Percentiles rank a stretch among this genome's conserved stretches.
phyloP scores from a whole-genome alignment of 1,284 basidiomycete genomes.

The Austroboletus niveus region DNA sequence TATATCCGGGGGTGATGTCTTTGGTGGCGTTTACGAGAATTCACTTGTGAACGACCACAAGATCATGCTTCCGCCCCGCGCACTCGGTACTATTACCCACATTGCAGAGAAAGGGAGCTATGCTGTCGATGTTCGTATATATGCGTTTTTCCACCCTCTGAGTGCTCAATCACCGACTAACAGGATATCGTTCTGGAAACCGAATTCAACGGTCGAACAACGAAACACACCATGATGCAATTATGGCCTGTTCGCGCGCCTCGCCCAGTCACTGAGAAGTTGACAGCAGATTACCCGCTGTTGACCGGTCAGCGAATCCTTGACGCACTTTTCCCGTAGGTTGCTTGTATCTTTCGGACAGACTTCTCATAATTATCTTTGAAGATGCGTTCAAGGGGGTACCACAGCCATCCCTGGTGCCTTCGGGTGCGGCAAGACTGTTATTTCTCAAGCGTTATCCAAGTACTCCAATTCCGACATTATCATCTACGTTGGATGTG shows the following conservation, averaged over 20 bases:
- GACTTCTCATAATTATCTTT: neutral
- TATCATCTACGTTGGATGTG: conserved; percentile 98
- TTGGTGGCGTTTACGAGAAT: conserved; percentile 95
- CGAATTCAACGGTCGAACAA: conserved; percentile 95
- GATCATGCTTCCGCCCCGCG: conserved; percentile 93
- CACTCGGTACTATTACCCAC: conserved; percentile 92
- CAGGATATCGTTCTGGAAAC: conserved; percentile 96
- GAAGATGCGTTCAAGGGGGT: conserved; percentile 93
- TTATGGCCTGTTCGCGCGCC: conserved; percentile 99
- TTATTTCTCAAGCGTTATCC: conserved; percentile 95
- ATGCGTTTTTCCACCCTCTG: neutral
- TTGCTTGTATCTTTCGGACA: conserved; percentile 10
- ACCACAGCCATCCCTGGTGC: conserved; percentile 99
- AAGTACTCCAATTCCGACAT: conserved; percentile 99
- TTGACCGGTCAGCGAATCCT: conserved; percentile 97
- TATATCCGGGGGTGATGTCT: conserved; percentile 95
- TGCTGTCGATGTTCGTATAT: conserved; percentile 73
- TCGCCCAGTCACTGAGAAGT: conserved; percentile 92
- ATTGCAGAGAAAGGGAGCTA: conserved; percentile 96
- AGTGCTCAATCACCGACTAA: conserved; percentile 2
- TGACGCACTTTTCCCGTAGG: conserved; percentile 94
- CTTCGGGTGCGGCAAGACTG: conserved; percentile 98
- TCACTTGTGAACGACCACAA: conserved; percentile 96
- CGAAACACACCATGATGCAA: conserved; percentile 96
- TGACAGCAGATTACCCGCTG: conserved; percentile 90